phyloP scores from a whole-genome alignment of 2,329 filamentous ascomycete species.

The Verticillium tricorpus region DNA sequence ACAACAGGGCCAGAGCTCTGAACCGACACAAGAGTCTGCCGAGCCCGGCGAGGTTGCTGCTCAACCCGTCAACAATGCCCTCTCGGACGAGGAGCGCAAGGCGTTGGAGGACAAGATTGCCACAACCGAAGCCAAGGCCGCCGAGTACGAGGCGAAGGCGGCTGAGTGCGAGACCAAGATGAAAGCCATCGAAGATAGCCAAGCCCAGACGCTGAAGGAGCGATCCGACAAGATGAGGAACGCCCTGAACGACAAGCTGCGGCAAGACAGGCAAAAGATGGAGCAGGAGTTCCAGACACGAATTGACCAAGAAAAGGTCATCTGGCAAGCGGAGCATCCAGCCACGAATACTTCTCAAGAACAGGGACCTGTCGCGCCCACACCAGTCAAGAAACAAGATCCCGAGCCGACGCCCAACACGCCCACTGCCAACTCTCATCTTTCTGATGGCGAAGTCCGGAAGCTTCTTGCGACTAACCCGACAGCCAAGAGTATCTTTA shows the following conservation, averaged over 20 bases:
- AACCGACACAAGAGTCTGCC: slow-evolving; percentile 13
- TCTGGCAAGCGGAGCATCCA: slow-evolving; percentile 53
- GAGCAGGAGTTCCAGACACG: slow-evolving; percentile 52
- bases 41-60: background rate
- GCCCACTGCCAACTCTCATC: slow-evolving; percentile 30
- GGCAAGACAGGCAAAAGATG: slow-evolving; percentile 54
- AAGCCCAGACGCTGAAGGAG: slow-evolving; percentile 56
- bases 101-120: slow-evolving; percentile 51
- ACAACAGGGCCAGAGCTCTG: slow-evolving; percentile 7
- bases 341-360: slow-evolving; percentile 10
- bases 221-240: slow-evolving; percentile 67
- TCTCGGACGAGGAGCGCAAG: slow-evolving; percentile 56
- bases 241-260: slow-evolving; percentile 64
- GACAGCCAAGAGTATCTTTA: slow-evolving; percentile 54
- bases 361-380: slow-evolving; percentile 23
- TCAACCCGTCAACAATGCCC: slow-evolving; percentile 16
- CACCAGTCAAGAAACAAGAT: slow-evolving; percentile 33
- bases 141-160: slow-evolving; percentile 56
- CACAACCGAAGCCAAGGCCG: slow-evolving; percentile 27
- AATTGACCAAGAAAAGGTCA: slow-evolving; percentile 59
- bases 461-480: slow-evolving; percentile 52
- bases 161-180: slow-evolving; percentile 61
- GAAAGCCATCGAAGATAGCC: slow-evolving; percentile 59
- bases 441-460: slow-evolving; percentile 52
- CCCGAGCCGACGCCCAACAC: slow-evolving; percentile 28